Percentiles rank a stretch among this genome's conserved stretches.
These are phyloP conservation scores for Glebionis coronaria DNA, from an alignment of 129 eudicot genomes.

Conservation along the genomic window DNA sequence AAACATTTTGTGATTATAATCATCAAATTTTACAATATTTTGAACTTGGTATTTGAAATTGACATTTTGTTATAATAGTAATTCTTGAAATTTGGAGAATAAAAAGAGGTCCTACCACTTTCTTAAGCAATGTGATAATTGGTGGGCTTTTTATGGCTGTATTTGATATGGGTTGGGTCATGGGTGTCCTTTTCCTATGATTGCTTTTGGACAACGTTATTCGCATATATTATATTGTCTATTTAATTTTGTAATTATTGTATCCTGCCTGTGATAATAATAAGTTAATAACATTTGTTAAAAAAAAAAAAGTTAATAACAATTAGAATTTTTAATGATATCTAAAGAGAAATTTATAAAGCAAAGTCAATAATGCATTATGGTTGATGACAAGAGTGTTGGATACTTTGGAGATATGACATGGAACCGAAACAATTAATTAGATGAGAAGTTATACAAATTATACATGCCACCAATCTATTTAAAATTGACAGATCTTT, in stretches of 20 bases:
- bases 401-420: too few relatives aligned
- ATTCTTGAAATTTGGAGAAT: neutral
- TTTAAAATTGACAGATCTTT: too few relatives aligned
- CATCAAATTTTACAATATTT: neutral
- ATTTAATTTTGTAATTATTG: neutral
- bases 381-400: too few relatives aligned
- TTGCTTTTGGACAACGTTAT: conserved; percentile 2
- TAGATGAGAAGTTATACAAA: too few relatives aligned
- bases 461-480: too few relatives aligned
- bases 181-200: conserved; percentile 1
- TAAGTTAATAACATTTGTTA: too few relatives aligned
- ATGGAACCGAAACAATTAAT: too few relatives aligned
- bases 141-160: neutral
- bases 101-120: neutral
- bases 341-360: too few relatives aligned
- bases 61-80: neutral
- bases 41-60: neutral
- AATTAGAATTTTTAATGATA: too few relatives aligned
- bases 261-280: neutral
- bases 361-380: too few relatives aligned
- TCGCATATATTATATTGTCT: neutral
- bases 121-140: neutral
- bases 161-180: neutral
- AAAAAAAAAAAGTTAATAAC: too few relatives aligned
- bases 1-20: neutral